Base-by-base conservation (phyloP, 371 early-diverging fungal genomes). In the Rhizopus stolonifer region DNA sequence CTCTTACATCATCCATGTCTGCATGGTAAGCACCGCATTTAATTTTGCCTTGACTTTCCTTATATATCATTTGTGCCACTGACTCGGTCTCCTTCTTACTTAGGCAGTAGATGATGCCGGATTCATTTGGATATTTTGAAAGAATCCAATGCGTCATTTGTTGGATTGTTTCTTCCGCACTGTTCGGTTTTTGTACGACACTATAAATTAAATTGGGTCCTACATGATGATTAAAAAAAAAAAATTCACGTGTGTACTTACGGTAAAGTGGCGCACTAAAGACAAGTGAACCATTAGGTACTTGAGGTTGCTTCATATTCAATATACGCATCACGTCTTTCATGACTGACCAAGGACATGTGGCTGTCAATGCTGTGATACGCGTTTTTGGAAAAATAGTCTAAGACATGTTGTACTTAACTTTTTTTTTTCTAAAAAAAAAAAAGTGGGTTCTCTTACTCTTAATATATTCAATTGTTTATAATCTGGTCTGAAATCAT, bases 311-410 rank as follows among this genome's bases (percentile, higher is more conserved):
- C 32, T 60, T 58, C 57, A 88, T 61, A 18, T 79, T 78, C 14
- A 89, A 69, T 10, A 85, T 87, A 33, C 63, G 53, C 56, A 86
- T 63, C 4, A 88, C 86, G 60, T 82, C 82, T 46, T 81, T 69
- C 63, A 86, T 80, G 7, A 87, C 83, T 23, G 74, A 73, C 54
- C 81, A 79, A 13, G 93, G 88, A 23, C 93, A 91, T 2, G 95
- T 95, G 0, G 95, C 96, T 15, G 95, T 93, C 21, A 95, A 69
- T 7, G 94, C 94, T 74, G 94, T 88, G 50, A 95, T 83, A 1
- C 91, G 91, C 0, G 87, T 81, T 4, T 78, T 72, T 5, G 84
- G 83, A 53, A 88, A 89, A 15, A 81, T 47, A 26, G 65, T 76
- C 70, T 77, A 56, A 39, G 5, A 19, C 17, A 29, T 9, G 31